A percentile compares a stretch with the other conserved stretches of the same genome.
Evolutionary conservation across 352 stramenopile genomes (phyloP).

Genomic region (Elongisporangium prolatum): DNA sequence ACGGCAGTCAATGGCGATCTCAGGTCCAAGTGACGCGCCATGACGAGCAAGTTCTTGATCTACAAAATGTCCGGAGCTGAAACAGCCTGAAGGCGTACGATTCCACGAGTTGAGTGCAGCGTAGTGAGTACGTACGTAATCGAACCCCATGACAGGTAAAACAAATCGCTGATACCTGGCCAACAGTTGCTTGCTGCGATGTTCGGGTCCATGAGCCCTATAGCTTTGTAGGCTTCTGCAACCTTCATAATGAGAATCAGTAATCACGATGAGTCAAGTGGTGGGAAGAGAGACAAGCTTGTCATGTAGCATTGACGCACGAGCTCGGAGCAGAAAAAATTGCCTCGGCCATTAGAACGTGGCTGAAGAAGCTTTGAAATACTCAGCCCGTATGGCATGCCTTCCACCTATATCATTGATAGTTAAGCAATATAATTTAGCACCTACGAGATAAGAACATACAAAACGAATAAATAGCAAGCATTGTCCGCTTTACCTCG

Average conservation of each 20-base stretch:
- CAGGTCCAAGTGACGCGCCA: constrained; percentile 31
- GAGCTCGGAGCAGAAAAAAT: constrained; percentile 72
- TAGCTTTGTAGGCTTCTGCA: constrained; percentile 46
- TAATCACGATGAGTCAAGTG: not conserved
- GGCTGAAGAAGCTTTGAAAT: constrained; percentile 37
- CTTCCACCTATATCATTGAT: constrained; percentile 23
- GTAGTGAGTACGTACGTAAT: not conserved
- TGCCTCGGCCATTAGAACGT: constrained; percentile 7
- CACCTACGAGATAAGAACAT: not conserved
- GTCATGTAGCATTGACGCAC: constrained; percentile 14
- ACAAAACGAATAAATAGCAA: not conserved
- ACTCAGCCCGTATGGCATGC: constrained; percentile 46
- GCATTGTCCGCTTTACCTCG: constrained; percentile 12
- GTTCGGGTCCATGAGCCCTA: constrained; percentile 35
- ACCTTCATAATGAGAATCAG: constrained; percentile 13
- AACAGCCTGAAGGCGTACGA: constrained; percentile 27
- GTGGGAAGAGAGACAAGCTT: not conserved
- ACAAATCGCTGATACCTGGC: constrained; percentile 20
- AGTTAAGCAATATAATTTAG: not conserved
- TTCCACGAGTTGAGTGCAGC: not conserved
- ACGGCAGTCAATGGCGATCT: constrained; percentile 53
- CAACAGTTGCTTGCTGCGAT: constrained; percentile 49
- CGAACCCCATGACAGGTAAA: not conserved
- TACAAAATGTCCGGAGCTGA: constrained; percentile 41
- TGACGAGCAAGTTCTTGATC: constrained; percentile 41